These are phyloP conservation scores for Irpex sp. DNA, from an alignment of 1,284 basidiomycete genomes.

Conservation along the genomic window DNA sequence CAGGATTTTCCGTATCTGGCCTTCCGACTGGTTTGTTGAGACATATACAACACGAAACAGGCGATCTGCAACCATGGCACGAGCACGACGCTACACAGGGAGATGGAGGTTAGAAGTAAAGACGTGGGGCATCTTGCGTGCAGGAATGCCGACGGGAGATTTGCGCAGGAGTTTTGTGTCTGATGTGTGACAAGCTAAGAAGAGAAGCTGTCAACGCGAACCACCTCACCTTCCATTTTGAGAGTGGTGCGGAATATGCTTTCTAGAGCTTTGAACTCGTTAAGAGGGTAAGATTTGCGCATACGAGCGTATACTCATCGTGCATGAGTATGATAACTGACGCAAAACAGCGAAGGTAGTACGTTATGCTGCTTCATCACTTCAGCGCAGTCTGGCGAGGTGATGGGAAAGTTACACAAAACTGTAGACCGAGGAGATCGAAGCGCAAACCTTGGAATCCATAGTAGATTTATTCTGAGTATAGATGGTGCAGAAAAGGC, in stretches of 20 bases:
- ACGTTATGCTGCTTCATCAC: too few species aligned
- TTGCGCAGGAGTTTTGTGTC: background rate
- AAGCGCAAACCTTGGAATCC: too few species aligned
- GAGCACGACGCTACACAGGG: background rate
- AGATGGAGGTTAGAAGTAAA: background rate
- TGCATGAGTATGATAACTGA: too few species aligned
- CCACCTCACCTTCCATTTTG: background rate
- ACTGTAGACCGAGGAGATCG: too few species aligned
- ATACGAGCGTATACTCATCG: too few species aligned
- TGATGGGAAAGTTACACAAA: too few species aligned
- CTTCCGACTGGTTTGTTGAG: constrained; percentile 23
- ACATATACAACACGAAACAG: constrained; percentile 26
- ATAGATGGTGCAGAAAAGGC: background rate
- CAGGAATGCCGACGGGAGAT: background rate
- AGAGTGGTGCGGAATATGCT: too few species aligned
- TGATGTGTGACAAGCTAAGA: background rate
- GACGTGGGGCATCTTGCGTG: background rate
- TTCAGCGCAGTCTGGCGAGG: too few species aligned
- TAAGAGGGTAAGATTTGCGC: too few species aligned
- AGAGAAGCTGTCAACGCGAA: background rate
- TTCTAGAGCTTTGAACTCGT: too few species aligned
- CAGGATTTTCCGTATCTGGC: constrained; percentile 28
- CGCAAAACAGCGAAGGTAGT: too few species aligned
- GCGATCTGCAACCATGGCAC: constrained; percentile 16
- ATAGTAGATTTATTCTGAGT: background rate